Conservation (phyloP, 208 protist species). For the Leptomonas pyrrhocoris region DNA sequence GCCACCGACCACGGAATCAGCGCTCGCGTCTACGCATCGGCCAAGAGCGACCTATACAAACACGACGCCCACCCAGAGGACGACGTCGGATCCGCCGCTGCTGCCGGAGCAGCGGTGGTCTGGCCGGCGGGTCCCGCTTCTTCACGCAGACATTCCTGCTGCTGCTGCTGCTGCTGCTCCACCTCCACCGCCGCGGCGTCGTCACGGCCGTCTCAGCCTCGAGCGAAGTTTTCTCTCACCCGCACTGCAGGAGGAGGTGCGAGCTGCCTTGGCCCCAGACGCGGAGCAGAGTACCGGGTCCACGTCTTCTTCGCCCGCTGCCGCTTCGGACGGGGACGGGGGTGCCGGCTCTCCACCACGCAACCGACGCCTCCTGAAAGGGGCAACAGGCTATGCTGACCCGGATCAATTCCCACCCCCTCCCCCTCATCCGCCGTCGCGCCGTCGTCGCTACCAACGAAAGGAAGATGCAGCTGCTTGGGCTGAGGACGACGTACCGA, state of each 20-base stretch:
- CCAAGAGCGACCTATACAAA: too few relatives aligned
- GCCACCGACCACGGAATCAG: not conserved
- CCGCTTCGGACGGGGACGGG: not conserved
- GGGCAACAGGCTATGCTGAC: too few relatives aligned
- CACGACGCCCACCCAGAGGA: not conserved
- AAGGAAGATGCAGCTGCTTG: not conserved
- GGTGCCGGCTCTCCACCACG: too few relatives aligned
- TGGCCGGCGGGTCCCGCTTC: constrained; percentile 17
- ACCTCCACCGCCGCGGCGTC: not conserved
- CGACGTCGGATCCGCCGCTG: not conserved
- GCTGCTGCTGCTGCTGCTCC: not conserved
- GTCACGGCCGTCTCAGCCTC: constrained; percentile 10
- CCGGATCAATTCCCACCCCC: not conserved
- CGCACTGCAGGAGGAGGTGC: constrained; percentile 21
- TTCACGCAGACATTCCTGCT: not conserved
- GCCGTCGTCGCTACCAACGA: constrained; percentile 14
- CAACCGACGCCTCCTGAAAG: too few relatives aligned
- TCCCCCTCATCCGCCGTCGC: not conserved
- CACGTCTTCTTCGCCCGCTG: too few relatives aligned
- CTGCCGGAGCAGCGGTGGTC: constrained; percentile 1
- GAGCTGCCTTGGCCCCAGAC: constrained; percentile 21
- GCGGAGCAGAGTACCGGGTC: not conserved
- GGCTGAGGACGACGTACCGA: not conserved
- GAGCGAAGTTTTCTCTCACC: constrained; percentile 27
- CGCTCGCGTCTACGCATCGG: not conserved